Percentiles rank a stretch among this genome's conserved stretches.
These are phyloP conservation scores for Pyrenophora graminea DNA, from an alignment of 2,329 filamentous ascomycete genomes.

Conservation along the genomic window DNA sequence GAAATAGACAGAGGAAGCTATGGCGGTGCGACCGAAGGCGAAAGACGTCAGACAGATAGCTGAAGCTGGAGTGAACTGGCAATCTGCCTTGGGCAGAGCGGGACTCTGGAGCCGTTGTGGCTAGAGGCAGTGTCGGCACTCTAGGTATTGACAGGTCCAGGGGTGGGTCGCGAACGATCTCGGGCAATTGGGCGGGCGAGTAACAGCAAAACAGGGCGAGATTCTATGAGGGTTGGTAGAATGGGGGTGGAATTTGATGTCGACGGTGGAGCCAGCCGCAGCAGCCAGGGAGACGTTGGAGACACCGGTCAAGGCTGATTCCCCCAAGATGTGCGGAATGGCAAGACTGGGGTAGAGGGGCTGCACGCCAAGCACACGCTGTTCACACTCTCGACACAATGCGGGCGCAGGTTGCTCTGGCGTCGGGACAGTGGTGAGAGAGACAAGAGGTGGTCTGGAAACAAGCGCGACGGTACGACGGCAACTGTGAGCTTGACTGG, in stretches of 20 bases:
- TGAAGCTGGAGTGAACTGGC: slow-evolving; percentile 24
- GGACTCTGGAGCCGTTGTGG: slow-evolving; percentile 32
- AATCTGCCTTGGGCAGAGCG: slow-evolving; percentile 41
- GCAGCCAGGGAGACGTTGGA: slow-evolving; percentile 31
- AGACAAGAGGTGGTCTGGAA: slow-evolving; percentile 24
- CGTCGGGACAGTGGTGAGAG: slow-evolving; percentile 18
- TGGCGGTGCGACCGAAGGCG: slow-evolving; percentile 27
- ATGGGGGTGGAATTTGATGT: slow-evolving; percentile 28
- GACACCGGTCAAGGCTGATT: slow-evolving; percentile 47
- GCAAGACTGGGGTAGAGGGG: slow-evolving; percentile 29
- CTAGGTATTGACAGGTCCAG: slow-evolving; percentile 31
- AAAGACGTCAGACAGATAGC: slow-evolving; percentile 29
- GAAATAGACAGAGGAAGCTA: slow-evolving; percentile 25
- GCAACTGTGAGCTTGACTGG: slow-evolving; percentile 34
- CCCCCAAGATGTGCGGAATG: slow-evolving; percentile 27
- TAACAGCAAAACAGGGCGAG: slow-evolving; percentile 22
- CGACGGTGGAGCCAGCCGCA: slow-evolving; percentile 34
- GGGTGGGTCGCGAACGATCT: slow-evolving; percentile 26
- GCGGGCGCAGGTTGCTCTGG: slow-evolving; percentile 22
- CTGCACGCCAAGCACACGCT: slow-evolving; percentile 35
- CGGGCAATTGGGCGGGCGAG: slow-evolving; percentile 30
- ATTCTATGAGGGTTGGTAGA: slow-evolving; percentile 27
- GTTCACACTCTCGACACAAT: slow-evolving; percentile 22
- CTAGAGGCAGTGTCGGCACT: slow-evolving; percentile 40
- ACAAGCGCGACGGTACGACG: slow-evolving; percentile 39